phyloP scores from a whole-genome alignment of 164 flowering plant species.

The Umbilicus rupestris region DNA sequence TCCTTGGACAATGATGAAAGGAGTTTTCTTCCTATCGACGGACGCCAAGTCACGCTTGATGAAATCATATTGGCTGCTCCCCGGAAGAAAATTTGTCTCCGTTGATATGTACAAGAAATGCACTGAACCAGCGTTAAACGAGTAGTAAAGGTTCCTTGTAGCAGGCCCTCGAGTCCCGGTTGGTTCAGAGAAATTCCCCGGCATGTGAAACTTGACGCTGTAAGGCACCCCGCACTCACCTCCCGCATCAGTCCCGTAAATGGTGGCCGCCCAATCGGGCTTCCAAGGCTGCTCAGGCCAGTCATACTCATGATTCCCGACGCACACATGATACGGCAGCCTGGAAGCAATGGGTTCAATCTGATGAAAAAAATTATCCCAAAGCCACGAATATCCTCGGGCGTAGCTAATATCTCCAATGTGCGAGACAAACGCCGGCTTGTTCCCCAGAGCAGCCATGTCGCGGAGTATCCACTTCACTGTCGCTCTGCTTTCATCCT shows the following conservation, averaged over 20 bases:
- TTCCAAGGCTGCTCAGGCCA: slow-evolving; percentile 95
- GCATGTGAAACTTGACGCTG: slow-evolving; percentile 84
- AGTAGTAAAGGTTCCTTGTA: slow-evolving; percentile 76
- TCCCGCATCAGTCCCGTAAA: slow-evolving; percentile 73
- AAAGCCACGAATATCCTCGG: slow-evolving; percentile 88
- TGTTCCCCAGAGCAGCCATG: slow-evolving; percentile 72
- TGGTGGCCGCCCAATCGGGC: slow-evolving; percentile 59
- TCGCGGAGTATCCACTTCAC: slow-evolving; percentile 87
- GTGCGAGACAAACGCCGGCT: slow-evolving; percentile 79
- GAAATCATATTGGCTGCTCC: slow-evolving; percentile 70
- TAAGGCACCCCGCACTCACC: slow-evolving; percentile 99
- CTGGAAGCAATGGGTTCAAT: slow-evolving; percentile 79
- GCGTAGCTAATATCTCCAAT: slow-evolving; percentile 98
- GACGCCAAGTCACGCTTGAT: slow-evolving; percentile 63
- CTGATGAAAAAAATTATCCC: slow-evolving; percentile 87
- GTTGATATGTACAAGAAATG: slow-evolving; percentile 89
- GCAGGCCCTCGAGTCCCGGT: slow-evolving; percentile 72
- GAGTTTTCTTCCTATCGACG: slow-evolving; percentile 62
- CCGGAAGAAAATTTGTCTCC: slow-evolving; percentile 84
- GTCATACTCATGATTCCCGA: slow-evolving; percentile 95
- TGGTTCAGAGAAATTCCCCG: slow-evolving; percentile 72
- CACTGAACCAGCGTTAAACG: slow-evolving; percentile 63
- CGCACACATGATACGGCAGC: slow-evolving; percentile 87
- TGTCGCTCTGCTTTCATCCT: slow-evolving; percentile 80
- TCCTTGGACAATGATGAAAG: slow-evolving; percentile 90